These are phyloP conservation scores for Torulaspora delbrueckii DNA, from an alignment of 805 yeast genomes.

Conservation along the genomic window DNA sequence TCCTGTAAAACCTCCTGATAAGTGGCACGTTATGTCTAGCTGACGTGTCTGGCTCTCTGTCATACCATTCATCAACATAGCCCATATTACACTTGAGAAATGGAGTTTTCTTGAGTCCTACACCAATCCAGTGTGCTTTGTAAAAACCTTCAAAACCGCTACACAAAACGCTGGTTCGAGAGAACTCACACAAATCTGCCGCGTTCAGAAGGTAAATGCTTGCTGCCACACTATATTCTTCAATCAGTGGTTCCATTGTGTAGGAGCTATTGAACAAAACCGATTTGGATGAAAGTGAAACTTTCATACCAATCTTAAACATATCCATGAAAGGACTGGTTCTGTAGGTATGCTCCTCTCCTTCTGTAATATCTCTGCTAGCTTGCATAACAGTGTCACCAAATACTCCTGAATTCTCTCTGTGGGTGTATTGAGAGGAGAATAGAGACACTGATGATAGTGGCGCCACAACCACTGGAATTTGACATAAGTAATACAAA, in stretches of 20 bases:
- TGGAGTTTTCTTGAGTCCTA: conserved; percentile 10
- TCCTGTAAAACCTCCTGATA: conserved; percentile 28
- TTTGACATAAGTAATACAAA: conserved; percentile 29
- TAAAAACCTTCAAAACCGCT: conserved; percentile 34
- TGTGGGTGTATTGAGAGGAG: conserved; percentile 5
- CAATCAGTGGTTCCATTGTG: conserved; percentile 33
- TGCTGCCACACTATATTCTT: conserved; percentile 36
- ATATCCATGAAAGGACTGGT: conserved; percentile 32
- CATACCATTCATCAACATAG: conserved; percentile 28
- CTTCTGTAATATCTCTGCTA: conserved; percentile 25
- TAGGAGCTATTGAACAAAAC: conserved; percentile 32
- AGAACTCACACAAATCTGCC: conserved; percentile 33
- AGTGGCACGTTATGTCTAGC: conserved; percentile 33
- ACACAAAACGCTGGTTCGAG: conserved; percentile 29
- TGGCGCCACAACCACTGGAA: conserved; percentile 30
- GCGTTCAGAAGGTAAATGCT: conserved; percentile 33
- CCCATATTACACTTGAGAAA: conserved; percentile 23
- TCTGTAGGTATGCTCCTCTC: conserved; percentile 19
- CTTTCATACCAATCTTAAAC: conserved; percentile 29
- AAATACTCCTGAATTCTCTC: conserved; percentile 2
- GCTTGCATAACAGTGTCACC: conserved; percentile 3
- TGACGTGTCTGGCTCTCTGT: conserved; percentile 27
- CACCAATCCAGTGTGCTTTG: conserved; percentile 34
- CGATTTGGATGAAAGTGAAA: conserved; percentile 28
- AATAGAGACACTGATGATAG: conserved; percentile 27